These are phyloP conservation scores for Yueomyces sinensis DNA, from an alignment of 805 yeast species.

Conservation along the genomic window DNA sequence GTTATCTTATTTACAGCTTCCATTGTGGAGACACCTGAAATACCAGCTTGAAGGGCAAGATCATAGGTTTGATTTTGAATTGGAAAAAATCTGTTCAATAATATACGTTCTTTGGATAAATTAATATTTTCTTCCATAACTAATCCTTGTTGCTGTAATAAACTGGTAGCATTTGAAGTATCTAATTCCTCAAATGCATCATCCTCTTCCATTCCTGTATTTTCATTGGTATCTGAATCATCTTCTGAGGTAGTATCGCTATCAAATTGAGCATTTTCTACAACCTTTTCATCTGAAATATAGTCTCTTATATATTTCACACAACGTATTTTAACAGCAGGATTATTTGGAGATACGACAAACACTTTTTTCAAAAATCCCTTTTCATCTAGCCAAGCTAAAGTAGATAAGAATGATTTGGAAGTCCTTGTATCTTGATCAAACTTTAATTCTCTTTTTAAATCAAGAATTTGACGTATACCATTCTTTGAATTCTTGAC, in stretches of 20 bases:
- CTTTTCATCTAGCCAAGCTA: constrained; percentile 30
- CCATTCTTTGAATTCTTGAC: constrained; percentile 47
- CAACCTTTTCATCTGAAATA: constrained; percentile 15
- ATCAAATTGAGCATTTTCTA: constrained; percentile 16
- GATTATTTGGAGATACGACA: constrained; percentile 34
- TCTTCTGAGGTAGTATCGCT: constrained; percentile 16
- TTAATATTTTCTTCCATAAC: constrained; percentile 11
- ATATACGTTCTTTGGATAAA: constrained; percentile 3
- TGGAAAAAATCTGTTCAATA: constrained; percentile 46
- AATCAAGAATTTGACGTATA: constrained; percentile 46
- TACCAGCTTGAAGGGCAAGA: constrained; percentile 27
- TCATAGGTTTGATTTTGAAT: constrained; percentile 50
- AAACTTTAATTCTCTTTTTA: constrained; percentile 44
- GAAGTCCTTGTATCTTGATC: constrained; percentile 29
- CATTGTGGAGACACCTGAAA: constrained; percentile 47
- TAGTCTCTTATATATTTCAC: constrained; percentile 31
- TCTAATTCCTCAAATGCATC: constrained; percentile 13
- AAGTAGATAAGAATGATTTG: constrained; percentile 36
- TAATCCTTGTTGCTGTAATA: constrained; percentile 16
- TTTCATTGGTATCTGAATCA: constrained; percentile 19
- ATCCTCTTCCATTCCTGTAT: constrained; percentile 19
- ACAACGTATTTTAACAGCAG: constrained; percentile 36
- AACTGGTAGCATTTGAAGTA: constrained; percentile 14
- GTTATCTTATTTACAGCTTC: constrained; percentile 35
- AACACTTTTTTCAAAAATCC: constrained; percentile 38